A percentile compares a stretch with the other conserved stretches of the same genome.
Evolutionary conservation across 768 basidiomycete species (phyloP).

Genomic region (Sarcomyxa edulis): DNA sequence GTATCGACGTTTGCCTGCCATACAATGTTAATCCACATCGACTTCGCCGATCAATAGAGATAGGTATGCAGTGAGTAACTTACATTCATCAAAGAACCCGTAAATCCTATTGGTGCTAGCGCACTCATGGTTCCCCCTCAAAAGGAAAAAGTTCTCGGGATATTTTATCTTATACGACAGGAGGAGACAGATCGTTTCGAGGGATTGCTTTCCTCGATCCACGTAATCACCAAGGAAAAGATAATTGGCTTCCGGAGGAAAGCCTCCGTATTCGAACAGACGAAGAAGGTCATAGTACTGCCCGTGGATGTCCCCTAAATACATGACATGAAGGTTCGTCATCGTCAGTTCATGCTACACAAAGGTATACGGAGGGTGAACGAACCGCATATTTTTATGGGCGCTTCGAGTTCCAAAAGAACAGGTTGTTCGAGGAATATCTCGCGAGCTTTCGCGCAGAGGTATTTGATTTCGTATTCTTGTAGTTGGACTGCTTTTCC

Average conservation of each 20-base stretch:
- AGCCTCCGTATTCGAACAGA: conserved; percentile 98
- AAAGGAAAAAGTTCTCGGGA: conserved; percentile 99
- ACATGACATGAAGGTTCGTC: too few relatives aligned
- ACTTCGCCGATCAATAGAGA: conserved; percentile 4
- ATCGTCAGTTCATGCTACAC: neutral
- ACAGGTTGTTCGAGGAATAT: conserved; percentile 99
- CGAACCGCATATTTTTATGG: conserved; percentile 99
- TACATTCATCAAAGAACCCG: conserved; percentile 99
- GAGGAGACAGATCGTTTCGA: conserved; percentile 97
- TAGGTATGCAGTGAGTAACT: conserved; percentile 29
- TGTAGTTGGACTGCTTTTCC: conserved; percentile 97
- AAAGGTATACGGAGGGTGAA: conserved; percentile 13
- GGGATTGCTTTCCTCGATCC: conserved; percentile 96
- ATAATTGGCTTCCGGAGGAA: conserved; percentile 99
- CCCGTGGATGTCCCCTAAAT: conserved; percentile 88
- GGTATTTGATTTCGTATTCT: conserved; percentile 99
- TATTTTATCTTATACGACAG: conserved; percentile 99
- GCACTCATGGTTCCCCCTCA: conserved; percentile 98
- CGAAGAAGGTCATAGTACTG: conserved; percentile 99
- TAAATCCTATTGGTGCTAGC: conserved; percentile 99
- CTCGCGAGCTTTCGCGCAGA: conserved; percentile 97
- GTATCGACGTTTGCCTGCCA: conserved; percentile 95
- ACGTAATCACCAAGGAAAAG: conserved; percentile 99
- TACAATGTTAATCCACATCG: conserved; percentile 7
- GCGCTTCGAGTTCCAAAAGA: conserved; percentile 94